Conservation (phyloP, 768 basidiomycete species). For the Leccinum obscurum region DNA sequence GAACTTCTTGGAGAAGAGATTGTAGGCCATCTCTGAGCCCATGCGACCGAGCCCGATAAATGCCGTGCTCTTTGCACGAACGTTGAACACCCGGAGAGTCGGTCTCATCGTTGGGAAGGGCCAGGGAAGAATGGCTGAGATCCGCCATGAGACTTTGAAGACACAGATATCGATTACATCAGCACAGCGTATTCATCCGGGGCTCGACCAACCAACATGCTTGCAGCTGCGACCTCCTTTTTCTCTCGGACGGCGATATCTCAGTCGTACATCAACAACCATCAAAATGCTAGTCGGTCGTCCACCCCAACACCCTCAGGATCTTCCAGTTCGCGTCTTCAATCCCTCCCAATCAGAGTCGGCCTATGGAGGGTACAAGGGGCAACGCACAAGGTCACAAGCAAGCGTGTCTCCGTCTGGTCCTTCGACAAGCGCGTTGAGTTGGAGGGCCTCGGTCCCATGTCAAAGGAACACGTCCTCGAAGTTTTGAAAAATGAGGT, state of each 20-base stretch:
- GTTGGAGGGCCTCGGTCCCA: conserved; percentile 63
- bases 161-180: conserved; percentile 10
- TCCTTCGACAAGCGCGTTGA: conserved; percentile 83
- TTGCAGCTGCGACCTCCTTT: conserved; percentile 83
- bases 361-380: conserved; percentile 90
- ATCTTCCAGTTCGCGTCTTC: conserved; percentile 38
- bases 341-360: conserved; percentile 51
- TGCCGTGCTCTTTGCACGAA: conserved; percentile 54
- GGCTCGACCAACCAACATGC: conserved; percentile 42
- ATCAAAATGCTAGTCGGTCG: conserved; percentile 37
- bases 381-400: conserved; percentile 85
- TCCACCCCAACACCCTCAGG: conserved; percentile 37
- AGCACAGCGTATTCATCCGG: background rate
- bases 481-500: conserved; percentile 94
- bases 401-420: conserved; percentile 93
- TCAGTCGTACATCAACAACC: conserved; percentile 72
- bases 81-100: conserved; percentile 41
- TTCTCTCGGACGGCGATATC: conserved; percentile 80
- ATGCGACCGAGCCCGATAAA: conserved; percentile 89
- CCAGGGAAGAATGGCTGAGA: background rate
- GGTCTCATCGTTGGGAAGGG: conserved; percentile 45
- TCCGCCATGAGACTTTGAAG: background rate
- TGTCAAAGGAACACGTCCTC: conserved; percentile 70
- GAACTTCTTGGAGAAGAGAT: conserved; percentile 76
- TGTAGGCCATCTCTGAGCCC: conserved; percentile 86